These are phyloP conservation scores for Naegleria lovaniensis DNA, from an alignment of 208 protist genomes.

Conservation along the genomic window DNA sequence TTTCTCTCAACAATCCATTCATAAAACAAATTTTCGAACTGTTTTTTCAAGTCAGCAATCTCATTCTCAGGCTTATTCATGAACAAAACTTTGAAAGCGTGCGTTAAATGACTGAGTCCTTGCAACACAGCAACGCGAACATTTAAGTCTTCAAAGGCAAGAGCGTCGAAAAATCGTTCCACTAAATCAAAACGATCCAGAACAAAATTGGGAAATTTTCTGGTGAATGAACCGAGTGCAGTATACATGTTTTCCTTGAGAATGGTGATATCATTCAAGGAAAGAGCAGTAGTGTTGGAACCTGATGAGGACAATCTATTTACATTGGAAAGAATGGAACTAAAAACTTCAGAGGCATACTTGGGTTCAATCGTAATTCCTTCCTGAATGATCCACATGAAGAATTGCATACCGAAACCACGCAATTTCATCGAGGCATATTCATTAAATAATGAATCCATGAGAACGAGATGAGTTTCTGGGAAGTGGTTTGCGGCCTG, in stretches of 20 bases:
- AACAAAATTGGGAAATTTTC: slow-evolving; percentile 13
- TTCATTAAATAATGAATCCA: slow-evolving; percentile 3
- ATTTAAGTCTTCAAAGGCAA: not conserved
- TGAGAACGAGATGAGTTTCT: not conserved
- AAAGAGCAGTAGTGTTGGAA: not conserved
- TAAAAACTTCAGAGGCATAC: not conserved
- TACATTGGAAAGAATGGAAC: not conserved
- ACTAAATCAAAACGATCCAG: not conserved
- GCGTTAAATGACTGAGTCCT: not conserved
- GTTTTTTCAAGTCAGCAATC: not conserved
- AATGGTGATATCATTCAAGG: not conserved
- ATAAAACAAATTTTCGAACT: not conserved
- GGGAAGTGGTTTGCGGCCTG: not conserved
- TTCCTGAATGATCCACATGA: not conserved
- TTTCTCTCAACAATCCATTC: not conserved
- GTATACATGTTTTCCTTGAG: slow-evolving; percentile 11
- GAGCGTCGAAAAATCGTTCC: not conserved
- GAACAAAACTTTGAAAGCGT: not conserved
- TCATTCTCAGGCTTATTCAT: not conserved
- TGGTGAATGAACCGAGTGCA: not conserved
- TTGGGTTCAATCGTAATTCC: not conserved
- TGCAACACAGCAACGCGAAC: not conserved
- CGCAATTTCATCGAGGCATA: not conserved
- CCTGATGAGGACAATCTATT: not conserved
- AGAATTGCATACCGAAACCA: slow-evolving; percentile 14